phyloP scores from a whole-genome alignment of 2,329 filamentous ascomycete genomes.

The Plenodomus lindquistii region DNA sequence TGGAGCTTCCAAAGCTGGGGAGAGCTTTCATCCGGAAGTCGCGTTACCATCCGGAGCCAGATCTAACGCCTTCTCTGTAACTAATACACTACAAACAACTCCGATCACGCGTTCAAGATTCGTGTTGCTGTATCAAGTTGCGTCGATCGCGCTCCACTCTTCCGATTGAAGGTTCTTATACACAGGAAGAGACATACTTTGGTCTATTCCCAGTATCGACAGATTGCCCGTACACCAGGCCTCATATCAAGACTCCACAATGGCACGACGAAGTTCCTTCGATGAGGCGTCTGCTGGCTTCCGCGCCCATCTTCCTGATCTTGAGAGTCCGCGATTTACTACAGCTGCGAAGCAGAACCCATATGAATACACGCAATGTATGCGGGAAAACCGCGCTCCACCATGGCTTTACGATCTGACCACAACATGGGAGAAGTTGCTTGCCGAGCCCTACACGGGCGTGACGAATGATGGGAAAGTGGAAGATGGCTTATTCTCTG shows the following conservation, averaged over 20 bases:
- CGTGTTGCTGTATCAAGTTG: neutral
- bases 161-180: neutral
- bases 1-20: constrained; percentile 1
- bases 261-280: constrained; percentile 27
- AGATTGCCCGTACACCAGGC: too few species aligned
- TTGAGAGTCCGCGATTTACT: constrained; percentile 64
- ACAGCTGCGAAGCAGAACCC: constrained; percentile 65
- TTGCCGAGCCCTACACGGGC: constrained; percentile 69
- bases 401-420: constrained; percentile 62
- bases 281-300: constrained; percentile 47
- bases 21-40: constrained; percentile 15
- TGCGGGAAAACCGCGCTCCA: constrained; percentile 61
- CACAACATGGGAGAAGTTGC: constrained; percentile 43
- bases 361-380: constrained; percentile 64
- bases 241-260: constrained; percentile 1
- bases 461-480: constrained; percentile 69
- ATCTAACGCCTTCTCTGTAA: constrained; percentile 3
- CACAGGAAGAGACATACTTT: too few species aligned
- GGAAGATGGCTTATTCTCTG: constrained; percentile 57
- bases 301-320: constrained; percentile 65
- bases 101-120: neutral
- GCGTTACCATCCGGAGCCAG: constrained; percentile 5
- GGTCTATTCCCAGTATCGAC: too few species aligned
- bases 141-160: neutral
- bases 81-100: neutral